These are phyloP conservation scores for Metschnikowia peoriensis DNA, from an alignment of 805 yeast species.

Conservation along the genomic window DNA sequence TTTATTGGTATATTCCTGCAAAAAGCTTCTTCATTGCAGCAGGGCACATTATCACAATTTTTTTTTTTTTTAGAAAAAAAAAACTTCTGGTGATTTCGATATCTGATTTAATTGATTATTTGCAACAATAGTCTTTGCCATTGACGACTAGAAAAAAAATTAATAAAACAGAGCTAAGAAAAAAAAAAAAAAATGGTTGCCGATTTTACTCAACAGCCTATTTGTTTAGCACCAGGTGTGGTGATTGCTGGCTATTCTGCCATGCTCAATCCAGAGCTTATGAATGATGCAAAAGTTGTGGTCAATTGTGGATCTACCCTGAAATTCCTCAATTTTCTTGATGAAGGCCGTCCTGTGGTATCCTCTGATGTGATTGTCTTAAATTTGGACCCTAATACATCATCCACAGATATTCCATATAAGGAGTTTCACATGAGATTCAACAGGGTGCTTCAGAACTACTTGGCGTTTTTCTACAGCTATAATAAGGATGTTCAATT, in stretches of 20 bases:
- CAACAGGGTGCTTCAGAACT: constrained; percentile 38
- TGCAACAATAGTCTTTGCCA: neutral
- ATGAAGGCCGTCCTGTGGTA: constrained; percentile 20
- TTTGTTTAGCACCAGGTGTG: constrained; percentile 16
- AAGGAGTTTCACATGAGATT: constrained; percentile 27
- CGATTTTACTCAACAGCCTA: neutral
- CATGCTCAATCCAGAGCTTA: constrained; percentile 4
- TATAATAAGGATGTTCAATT: constrained; percentile 29
- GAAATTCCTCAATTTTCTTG: constrained; percentile 28
- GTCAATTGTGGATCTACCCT: constrained; percentile 38
- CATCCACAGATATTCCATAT: constrained; percentile 21
- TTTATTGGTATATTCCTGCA: neutral
- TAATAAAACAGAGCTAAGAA: neutral
- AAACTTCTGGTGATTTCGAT: too few relatives aligned
- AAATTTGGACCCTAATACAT: constrained; percentile 34
- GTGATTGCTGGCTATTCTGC: constrained; percentile 12
- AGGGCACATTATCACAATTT: neutral
- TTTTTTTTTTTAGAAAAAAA: too few relatives aligned
- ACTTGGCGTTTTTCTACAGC: constrained; percentile 34
- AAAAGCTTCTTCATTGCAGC: neutral
- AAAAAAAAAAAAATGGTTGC: constrained; percentile 3
- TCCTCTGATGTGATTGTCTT: constrained; percentile 39
- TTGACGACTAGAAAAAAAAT: neutral
- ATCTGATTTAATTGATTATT: neutral
- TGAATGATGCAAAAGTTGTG: constrained; percentile 33